Evolutionary conservation across 768 basidiomycete species (phyloP).

Genomic region (Boletus speciosus): DNA sequence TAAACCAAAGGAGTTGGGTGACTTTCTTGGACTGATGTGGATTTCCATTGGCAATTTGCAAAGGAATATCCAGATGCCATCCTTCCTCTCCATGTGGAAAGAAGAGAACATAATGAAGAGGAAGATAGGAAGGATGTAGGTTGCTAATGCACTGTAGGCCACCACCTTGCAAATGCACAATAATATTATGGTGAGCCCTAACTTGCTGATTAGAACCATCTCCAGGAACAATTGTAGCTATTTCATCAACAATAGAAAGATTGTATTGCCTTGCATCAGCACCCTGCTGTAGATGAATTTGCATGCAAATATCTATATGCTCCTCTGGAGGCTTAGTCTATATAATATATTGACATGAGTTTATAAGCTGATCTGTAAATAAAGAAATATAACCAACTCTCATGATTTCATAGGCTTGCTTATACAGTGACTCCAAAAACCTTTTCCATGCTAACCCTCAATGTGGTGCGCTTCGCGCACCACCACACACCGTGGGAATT

Average conservation of each 20-base stretch:
- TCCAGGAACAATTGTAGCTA: constrained; percentile 42
- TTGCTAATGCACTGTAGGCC: constrained; percentile 33
- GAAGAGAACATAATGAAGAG: constrained; percentile 43
- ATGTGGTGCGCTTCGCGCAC: too few species aligned
- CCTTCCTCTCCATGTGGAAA: constrained; percentile 40
- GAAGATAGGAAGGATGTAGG: constrained; percentile 32
- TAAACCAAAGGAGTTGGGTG: constrained; percentile 31
- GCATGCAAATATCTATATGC: constrained; percentile 9
- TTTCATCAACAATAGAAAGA: constrained; percentile 39
- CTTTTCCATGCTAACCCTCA: too few species aligned
- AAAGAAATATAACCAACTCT: background rate
- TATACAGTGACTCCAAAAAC: constrained; percentile 9
- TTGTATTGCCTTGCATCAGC: constrained; percentile 40
- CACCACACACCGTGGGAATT: too few species aligned
- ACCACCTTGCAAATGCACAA: constrained; percentile 26
- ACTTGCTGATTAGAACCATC: constrained; percentile 15
- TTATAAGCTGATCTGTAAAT: too few species aligned
- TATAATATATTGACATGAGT: too few species aligned
- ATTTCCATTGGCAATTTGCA: background rate
- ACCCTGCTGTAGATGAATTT: constrained; percentile 2
- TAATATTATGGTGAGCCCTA: constrained; percentile 31
- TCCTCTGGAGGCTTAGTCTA: constrained; percentile 13
- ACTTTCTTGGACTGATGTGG: constrained; percentile 19
- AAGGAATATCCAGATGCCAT: constrained; percentile 31
- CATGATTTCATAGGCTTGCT: constrained; percentile 34